Percentiles rank a stretch among this genome's conserved stretches.
Evolutionary conservation across 352 stramenopile genomes (phyloP).

Genomic region (Aphanomyces invadans): DNA sequence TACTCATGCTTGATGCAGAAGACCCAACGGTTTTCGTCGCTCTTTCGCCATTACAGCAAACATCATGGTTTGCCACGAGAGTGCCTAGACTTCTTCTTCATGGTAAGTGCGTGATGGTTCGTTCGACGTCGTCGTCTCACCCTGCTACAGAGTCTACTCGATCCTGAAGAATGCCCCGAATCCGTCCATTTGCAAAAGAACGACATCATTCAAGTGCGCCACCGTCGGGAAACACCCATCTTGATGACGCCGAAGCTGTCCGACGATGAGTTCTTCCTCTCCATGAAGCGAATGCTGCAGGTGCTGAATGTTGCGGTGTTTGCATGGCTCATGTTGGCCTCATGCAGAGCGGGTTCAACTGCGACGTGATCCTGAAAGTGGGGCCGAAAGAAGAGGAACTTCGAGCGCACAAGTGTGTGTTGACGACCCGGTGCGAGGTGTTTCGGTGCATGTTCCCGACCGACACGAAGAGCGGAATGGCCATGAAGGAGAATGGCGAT

Average conservation of each 20-base stretch:
- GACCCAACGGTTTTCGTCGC: conserved; percentile 95
- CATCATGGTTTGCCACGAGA: conserved; percentile 96
- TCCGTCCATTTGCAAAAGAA: conserved; percentile 84
- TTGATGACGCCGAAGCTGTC: conserved; percentile 42
- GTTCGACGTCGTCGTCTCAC: not conserved
- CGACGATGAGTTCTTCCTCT: conserved; percentile 67
- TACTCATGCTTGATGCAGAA: conserved; percentile 97
- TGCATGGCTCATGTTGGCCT: not conserved
- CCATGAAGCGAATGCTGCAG: conserved; percentile 65
- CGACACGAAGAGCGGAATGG: conserved; percentile 29
- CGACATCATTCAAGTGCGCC: conserved; percentile 77
- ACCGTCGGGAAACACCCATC: conserved; percentile 34
- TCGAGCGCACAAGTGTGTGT: conserved; percentile 56
- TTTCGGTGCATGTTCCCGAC: conserved; percentile 85
- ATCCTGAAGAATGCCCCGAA: conserved; percentile 77
- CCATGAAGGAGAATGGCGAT: conserved; percentile 76
- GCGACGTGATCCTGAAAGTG: conserved; percentile 67
- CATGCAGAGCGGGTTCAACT: conserved; percentile 45
- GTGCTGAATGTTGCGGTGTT: conserved; percentile 26
- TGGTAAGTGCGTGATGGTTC: conserved; percentile 31
- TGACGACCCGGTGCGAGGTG: conserved; percentile 82
- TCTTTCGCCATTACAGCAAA: conserved; percentile 98
- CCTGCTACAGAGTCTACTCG: conserved; percentile 47
- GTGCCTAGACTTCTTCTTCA: conserved; percentile 97
- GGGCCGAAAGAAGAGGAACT: conserved; percentile 53